Base-by-base conservation (phyloP, 2,329 filamentous ascomycete genomes). In the Fusarium circinatum region DNA sequence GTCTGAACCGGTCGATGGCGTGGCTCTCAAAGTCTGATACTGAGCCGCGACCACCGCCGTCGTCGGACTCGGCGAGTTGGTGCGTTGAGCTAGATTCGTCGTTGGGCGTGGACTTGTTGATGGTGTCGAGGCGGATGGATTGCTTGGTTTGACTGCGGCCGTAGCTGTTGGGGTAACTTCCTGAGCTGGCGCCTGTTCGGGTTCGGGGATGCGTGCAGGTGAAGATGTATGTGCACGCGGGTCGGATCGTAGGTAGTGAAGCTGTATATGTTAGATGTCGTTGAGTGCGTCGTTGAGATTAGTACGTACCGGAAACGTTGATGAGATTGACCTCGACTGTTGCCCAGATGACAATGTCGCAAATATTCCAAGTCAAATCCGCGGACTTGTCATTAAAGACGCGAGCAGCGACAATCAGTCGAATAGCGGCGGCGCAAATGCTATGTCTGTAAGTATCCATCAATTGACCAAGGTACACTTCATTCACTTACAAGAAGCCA, bases 401-500 rank as follows among this genome's bases (percentile, higher is more conserved):
- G 2, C 73, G 67, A 6, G 68, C 73, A 5, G 67, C 74, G 20
- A 78, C 67, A 17, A 78, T 75, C 0, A 78, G 55, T 34, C 66
- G 34, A 6, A 78, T 62, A 22, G 65, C 75, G 4, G 76, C 75
- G 4, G 61, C 73, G 13, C 77, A 78, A 26, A 78, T 65, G 6
- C 76, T 78, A 8, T 0, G 4, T 13, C 7, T 11, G 18, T 70
- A 17, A 65, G 58, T 18, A 44, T 44, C 3, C 4, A 7, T 22
- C 26, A 20, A 26, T 28, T 36, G 18, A 4, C 13, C 9, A 22
- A 8, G 18, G 0, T 3, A 0, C 0, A 22, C 6, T 6, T 28
- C 7, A 76, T 6, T 28, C 7, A 76, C 79, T 65, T 65, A 81
- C 79, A 80, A 68, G 24, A 79, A 75, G 3, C 80, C 80, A 61